These are phyloP conservation scores for Larix kaempferi DNA, from an alignment of 75 land plant genomes.

Conservation along the genomic window DNA sequence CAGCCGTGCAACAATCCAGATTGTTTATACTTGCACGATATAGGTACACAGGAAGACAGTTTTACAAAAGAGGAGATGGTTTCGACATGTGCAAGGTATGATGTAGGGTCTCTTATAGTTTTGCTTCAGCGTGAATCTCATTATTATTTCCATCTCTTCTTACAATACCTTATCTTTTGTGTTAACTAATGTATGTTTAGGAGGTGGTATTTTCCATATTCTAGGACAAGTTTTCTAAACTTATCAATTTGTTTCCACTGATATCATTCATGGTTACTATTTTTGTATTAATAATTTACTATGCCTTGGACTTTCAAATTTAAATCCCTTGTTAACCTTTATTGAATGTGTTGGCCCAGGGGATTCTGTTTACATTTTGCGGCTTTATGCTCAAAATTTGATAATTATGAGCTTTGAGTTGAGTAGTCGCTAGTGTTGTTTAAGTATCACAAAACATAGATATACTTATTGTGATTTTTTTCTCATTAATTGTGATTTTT, in stretches of 20 bases:
- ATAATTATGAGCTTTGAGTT: too few species aligned
- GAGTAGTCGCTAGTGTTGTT: too few species aligned
- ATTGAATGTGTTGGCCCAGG: not conserved
- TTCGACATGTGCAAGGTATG: conserved; percentile 71
- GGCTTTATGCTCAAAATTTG: too few species aligned
- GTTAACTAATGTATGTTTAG: not conserved
- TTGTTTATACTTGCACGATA: conserved; percentile 87
- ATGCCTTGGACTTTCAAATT: not conserved
- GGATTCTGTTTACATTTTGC: not conserved
- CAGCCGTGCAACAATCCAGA: conserved; percentile 93
- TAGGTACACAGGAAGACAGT: conserved; percentile 83
- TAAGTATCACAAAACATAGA: not conserved
- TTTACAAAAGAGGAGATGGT: conserved; percentile 85
- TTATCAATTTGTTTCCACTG: not conserved
- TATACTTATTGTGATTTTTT: conserved; percentile 7
- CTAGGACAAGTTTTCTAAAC: too few species aligned
- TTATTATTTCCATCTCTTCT: not conserved
- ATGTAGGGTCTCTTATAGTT: not conserved
- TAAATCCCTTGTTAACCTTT: not conserved
- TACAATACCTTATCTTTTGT: not conserved
- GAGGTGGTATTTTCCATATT: not conserved
- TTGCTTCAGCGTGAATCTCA: too few species aligned
- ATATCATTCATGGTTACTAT: not conserved
- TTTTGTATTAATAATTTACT: not conserved
- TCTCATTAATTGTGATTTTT: not conserved